These are phyloP conservation scores for Rubroboletus pulcherrimus DNA, from an alignment of 768 basidiomycete species.

Conservation along the genomic window DNA sequence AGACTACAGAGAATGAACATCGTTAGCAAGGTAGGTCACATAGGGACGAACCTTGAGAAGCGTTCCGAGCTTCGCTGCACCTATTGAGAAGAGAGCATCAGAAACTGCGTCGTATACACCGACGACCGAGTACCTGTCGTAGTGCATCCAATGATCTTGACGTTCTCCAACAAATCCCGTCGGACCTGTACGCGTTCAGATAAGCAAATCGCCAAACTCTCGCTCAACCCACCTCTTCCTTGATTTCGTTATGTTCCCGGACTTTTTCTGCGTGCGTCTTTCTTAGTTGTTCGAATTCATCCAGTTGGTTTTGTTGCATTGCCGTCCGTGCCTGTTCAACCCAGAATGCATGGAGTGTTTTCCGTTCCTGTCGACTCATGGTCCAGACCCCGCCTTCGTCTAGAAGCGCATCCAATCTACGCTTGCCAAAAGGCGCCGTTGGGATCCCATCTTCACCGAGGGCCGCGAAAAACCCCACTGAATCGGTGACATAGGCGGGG, in stretches of 20 bases:
- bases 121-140: slow-evolving; percentile 53
- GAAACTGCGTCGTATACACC: neutral
- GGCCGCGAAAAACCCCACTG: slow-evolving; percentile 34
- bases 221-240: slow-evolving; percentile 46
- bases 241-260: slow-evolving; percentile 36
- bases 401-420: slow-evolving; percentile 38
- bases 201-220: neutral
- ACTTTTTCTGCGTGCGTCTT: slow-evolving; percentile 40
- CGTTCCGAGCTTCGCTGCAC: slow-evolving; percentile 62
- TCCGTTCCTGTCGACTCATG: slow-evolving; percentile 50
- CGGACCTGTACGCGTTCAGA: slow-evolving; percentile 40
- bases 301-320: slow-evolving; percentile 28
- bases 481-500: slow-evolving; percentile 24
- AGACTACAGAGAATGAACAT: slow-evolving; percentile 36
- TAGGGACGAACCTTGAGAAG: slow-evolving; percentile 48
- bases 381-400: slow-evolving; percentile 44
- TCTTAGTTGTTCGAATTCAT: slow-evolving; percentile 43
- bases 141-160: slow-evolving; percentile 71
- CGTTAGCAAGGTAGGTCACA: neutral
- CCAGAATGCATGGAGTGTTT: slow-evolving; percentile 45
- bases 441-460: slow-evolving; percentile 39
- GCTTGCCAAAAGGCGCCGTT: slow-evolving; percentile 33
- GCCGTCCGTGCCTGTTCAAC: slow-evolving; percentile 35
- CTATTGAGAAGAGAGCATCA: slow-evolving; percentile 29
- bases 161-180: slow-evolving; percentile 47